phyloP scores from a whole-genome alignment of 306 rosid genomes.

The Malus domestica region ASM211411v1 NC_041796.1:7413501-7414000 shows the following conservation, averaged over 20 bases:
- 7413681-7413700: background rate
- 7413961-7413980: background rate
- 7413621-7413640: no score
- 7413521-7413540: no score
- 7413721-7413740: background rate
- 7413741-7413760: background rate
- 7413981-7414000: background rate
- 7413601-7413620: no score
- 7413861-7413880: background rate
- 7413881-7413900: constrained; percentile 1
- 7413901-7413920: background rate
- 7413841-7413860: background rate
- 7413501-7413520: no score
- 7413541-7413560: no score
- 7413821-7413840: background rate
- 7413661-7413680: background rate
- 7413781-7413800: background rate
- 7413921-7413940: background rate
- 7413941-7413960: background rate
- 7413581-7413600: no score
- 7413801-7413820: background rate
- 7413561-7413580: no score
- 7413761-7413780: background rate
- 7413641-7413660: background rate
- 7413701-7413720: background rate